Base-by-base conservation (phyloP, 768 basidiomycete genomes). In the Podaxis carcinomalis region DNA sequence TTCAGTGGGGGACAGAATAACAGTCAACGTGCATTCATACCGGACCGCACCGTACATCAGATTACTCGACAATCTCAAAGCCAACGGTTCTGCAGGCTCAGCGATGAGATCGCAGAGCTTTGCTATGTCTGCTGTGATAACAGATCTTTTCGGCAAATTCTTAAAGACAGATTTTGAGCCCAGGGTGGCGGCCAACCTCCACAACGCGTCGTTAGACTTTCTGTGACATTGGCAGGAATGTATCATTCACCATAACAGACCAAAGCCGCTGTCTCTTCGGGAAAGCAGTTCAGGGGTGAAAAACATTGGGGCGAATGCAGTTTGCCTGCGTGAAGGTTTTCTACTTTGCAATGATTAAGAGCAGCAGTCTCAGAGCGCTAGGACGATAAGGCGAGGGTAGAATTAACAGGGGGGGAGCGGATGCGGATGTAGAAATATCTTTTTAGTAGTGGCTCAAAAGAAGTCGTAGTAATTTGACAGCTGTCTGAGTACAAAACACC, bases 161-260 rank as follows among this genome's bases (percentile, higher is more conserved):
- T 84, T 92, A 74, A 93, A 90, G 13, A 85, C 83, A n/a, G 91
- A 90, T 74, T 88, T 90, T 6, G 93, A 87, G 44, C 94, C 94
- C 23, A 95, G 78, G 1, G 94, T 96, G 1, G 94, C 93, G 6
- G 92, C 92, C 23, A 96, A 85, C 94, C 94, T 96, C 61, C 32
- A 52, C 63, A 62, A 61, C 25, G 21, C 40, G 51, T 36, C 25
- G 37, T 32, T 21, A 49, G 21, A 28, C 51, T 44, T 56, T 32
- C 9, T 53, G 37, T 36, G 27, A 46, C 25, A 16, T 25, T n/a
- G 1, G 11, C 11, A 19, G 4, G 13, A 27, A 2, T 6, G 5
- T 40, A 27, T 36, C 1, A 54, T 28, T 25, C 61, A 92, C 92
- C 92, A 94, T 19, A 93, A 78, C n/a, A 94, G 82, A 60, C 93